Base-by-base conservation (phyloP, 2,329 filamentous ascomycete genomes). In the Exophiala bonariae region DNA sequence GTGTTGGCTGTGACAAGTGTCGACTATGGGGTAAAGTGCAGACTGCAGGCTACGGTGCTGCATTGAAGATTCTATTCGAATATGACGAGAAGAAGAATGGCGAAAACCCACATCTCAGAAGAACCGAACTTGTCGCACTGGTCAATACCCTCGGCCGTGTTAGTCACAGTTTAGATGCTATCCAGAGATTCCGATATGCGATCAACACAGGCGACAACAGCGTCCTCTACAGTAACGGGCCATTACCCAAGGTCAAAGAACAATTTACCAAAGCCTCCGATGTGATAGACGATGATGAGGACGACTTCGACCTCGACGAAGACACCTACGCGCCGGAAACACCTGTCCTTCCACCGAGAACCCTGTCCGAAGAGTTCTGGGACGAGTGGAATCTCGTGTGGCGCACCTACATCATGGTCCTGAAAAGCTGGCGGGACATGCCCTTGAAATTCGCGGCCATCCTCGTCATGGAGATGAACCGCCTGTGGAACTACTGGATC, bases 1-100 rank as follows among this genome's bases (percentile, higher is more conserved):
- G 93, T 59, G 92, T 97, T 16, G 93, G 93, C 35, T 99, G 93
- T 68, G 93, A 99, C 73, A 99, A 99, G 73, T 99, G 93, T 71
- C 84, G 93, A 7, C 82, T 99, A 2, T 99, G 93, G 93, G 93
- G 93, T 39, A 99, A 99, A 71, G 73, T 99, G 30, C 93, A 99
- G 71, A 95, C 90, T 1, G 87, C 88, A 10, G 93, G 93, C 2
- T 97, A 96, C 64, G 93, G 93, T 40, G 89, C 93, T 1, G 93
- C 93, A 0, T 74, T 99, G 54, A 99, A 99, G 71, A 86, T 99
- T 3, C 78, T 99, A 1, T 99, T 99, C 61, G 93, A 99, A 67
- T 93, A 90, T 54, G 90, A 95, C 57, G 78, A 85, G 54, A 79
- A 73, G 5, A 77, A 82, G 59, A 76, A 74, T 20, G 75, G 75